Base-by-base conservation (phyloP, 2,329 filamentous ascomycete species). In the Pseudocercospora fijiensis region DNA sequence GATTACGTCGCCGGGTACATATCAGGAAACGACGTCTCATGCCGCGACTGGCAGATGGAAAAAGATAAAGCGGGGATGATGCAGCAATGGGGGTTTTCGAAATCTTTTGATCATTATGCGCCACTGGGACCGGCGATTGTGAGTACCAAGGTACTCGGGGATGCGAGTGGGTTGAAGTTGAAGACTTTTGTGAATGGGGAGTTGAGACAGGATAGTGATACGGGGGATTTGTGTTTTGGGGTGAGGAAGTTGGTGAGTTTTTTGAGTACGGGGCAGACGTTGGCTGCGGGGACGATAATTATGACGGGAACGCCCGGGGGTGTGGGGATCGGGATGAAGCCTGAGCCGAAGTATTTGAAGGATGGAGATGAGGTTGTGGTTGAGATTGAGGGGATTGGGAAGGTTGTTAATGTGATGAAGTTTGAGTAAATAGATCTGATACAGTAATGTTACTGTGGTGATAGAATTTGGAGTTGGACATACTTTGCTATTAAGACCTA, bases 21-120 rank as follows among this genome's bases (percentile, higher is more conserved):
- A 1, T 84, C 90, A 33, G 89, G 90, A 60, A 90, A 94, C 76
- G 90, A 94, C 74, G 84, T 94, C n/a, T 91, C 88, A 10, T 89
- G 91, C 77, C 86, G 90, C 45, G 88, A 91, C 68, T 92, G 89
- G 74, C 75, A 75, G 65, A 70, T 71, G 66, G 70, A 71, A 24
- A 70, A 71, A 45, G 60, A 62, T 64, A 72, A 72, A 61, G 83
- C 84, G 0, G 84, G 84, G 0, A 77, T 74, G 0, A 81, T 86
- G 0, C 84, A 83, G 0, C 85, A 87, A 70, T 86, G 83, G 83
- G 79, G 81, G 0, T 86, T 86, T 67, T 80, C 77, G n/a, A 86
- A 87, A 68, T 83, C 83, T 0, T 87, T 87, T 61, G 84, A 87
- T 67, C 83, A 79, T 0, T 86, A 79, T 67, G 82, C 83, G 0